phyloP scores from a whole-genome alignment of 2,329 filamentous ascomycete genomes.

The Nemania sp. region DNA sequence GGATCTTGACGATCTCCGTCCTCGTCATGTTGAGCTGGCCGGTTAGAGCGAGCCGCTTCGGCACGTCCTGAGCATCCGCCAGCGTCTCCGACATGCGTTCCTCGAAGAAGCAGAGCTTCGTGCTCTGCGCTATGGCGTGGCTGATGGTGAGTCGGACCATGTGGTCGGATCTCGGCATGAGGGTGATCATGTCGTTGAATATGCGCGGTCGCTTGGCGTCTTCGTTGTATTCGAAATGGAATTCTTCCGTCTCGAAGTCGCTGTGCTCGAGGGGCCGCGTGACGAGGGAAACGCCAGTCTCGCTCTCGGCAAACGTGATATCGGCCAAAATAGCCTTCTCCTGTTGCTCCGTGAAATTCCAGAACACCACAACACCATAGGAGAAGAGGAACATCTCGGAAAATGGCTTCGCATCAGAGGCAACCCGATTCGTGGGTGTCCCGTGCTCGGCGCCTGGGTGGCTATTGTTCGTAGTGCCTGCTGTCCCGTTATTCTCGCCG shows the following conservation, averaged over 20 bases:
- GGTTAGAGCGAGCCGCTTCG: conserved; percentile 84
- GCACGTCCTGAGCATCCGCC: conserved; percentile 89
- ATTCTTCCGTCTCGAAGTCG: conserved; percentile 97
- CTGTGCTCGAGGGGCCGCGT: conserved; percentile 81
- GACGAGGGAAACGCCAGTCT: conserved; percentile 68
- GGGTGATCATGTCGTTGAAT: conserved; percentile 99
- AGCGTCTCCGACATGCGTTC: conserved; percentile 95
- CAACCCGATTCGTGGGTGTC: conserved; percentile 62
- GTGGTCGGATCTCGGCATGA: conserved; percentile 87
- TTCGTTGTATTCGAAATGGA: conserved; percentile 95
- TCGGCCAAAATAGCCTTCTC: conserved; percentile 97
- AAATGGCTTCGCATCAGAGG: conserved; percentile 75
- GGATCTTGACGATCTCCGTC: conserved; percentile 88
- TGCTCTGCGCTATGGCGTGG: conserved; percentile 96
- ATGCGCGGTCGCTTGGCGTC: conserved; percentile 85
- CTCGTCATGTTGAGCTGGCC: conserved; percentile 90
- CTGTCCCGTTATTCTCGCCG: conserved; percentile 30
- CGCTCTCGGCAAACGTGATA: conserved; percentile 80
- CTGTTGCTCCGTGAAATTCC: conserved; percentile 96
- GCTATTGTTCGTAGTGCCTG: conserved; percentile 1
- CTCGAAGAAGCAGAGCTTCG: conserved; percentile 94
- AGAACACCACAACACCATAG: conserved; percentile 97
- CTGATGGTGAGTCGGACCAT: conserved; percentile 99
- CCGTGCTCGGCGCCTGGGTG: conserved; percentile 12
- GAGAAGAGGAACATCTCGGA: conserved; percentile 97